These are phyloP conservation scores for Ustilaginoidea virens DNA, from an alignment of 2,329 filamentous ascomycete genomes.

Conservation along the genomic window DNA sequence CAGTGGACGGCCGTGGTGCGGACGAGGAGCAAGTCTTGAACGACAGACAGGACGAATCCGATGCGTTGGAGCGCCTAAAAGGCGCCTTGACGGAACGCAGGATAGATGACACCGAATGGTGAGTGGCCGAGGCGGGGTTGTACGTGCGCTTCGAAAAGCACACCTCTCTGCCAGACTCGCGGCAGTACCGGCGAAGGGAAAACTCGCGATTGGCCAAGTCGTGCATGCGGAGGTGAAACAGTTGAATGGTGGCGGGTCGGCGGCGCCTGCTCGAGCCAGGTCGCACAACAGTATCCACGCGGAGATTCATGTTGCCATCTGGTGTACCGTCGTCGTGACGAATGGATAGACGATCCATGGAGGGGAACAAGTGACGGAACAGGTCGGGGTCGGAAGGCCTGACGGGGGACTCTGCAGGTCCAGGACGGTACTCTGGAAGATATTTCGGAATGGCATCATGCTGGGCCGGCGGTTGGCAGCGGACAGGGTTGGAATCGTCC, in stretches of 20 bases:
- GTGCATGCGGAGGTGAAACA: slow-evolving; percentile 93
- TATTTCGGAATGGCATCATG: slow-evolving; percentile 2
- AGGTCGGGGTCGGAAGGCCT: slow-evolving; percentile 60
- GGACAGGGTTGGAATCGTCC: not conserved
- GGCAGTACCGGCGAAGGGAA: slow-evolving; percentile 79
- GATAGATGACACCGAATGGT: slow-evolving; percentile 25
- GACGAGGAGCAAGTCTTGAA: slow-evolving; percentile 9
- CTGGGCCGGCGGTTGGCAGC: slow-evolving; percentile 1
- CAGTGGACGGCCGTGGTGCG: slow-evolving; percentile 6
- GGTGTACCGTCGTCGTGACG: slow-evolving; percentile 79
- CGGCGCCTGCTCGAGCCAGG: slow-evolving; percentile 14
- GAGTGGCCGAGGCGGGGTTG: slow-evolving; percentile 9
- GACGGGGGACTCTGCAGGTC: not conserved
- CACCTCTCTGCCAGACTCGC: slow-evolving; percentile 84
- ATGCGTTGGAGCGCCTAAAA: slow-evolving; percentile 15
- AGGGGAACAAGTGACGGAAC: slow-evolving; percentile 78
- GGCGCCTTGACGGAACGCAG: slow-evolving; percentile 27
- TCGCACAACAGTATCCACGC: slow-evolving; percentile 59
- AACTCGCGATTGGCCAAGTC: slow-evolving; percentile 77
- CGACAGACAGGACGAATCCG: slow-evolving; percentile 2
- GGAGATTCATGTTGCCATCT: slow-evolving; percentile 94
- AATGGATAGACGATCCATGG: slow-evolving; percentile 63
- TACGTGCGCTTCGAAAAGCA: slow-evolving; percentile 69
- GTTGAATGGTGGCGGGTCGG: slow-evolving; percentile 40
- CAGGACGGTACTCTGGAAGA: slow-evolving; percentile 2